phyloP scores from a whole-genome alignment of 768 basidiomycete genomes.

The Filobasidium floriforme region DNA sequence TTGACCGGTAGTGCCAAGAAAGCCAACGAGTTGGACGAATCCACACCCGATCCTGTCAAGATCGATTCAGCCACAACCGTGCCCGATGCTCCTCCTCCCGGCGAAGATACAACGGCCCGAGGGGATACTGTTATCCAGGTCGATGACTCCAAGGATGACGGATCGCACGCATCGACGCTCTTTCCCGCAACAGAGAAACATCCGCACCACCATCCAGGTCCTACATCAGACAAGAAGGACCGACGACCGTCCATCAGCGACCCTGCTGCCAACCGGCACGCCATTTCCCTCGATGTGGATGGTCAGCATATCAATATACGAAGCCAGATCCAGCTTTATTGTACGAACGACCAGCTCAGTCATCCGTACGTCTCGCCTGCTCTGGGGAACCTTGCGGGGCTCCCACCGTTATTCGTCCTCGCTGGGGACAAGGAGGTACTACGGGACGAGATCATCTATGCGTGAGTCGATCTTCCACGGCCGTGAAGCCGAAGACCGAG shows the following conservation, averaged over 20 bases:
- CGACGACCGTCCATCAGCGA: slow-evolving; percentile 31
- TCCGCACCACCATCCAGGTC: slow-evolving; percentile 29
- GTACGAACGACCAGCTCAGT: slow-evolving; percentile 61
- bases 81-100: not conserved
- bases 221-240: slow-evolving; percentile 22
- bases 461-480: slow-evolving; percentile 44
- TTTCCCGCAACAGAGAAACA: slow-evolving; percentile 32
- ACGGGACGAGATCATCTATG: slow-evolving; percentile 82
- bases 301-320: slow-evolving; percentile 43
- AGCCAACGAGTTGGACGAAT: slow-evolving; percentile 9
- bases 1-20: slow-evolving; percentile 20
- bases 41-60: not conserved
- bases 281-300: slow-evolving; percentile 37
- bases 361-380: slow-evolving; percentile 60
- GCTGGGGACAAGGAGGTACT: slow-evolving; percentile 85
- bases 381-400: slow-evolving; percentile 73
- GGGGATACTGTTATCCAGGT: slow-evolving; percentile 20
- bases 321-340: slow-evolving; percentile 77
- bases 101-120: slow-evolving; percentile 19
- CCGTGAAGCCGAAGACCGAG: not conserved
- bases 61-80: slow-evolving; percentile 13
- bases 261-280: slow-evolving; percentile 29
- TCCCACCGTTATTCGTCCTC: slow-evolving; percentile 78
- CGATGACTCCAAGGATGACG: slow-evolving; percentile 12
- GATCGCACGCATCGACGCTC: slow-evolving; percentile 16